Conservation (phyloP, 805 yeast genomes). For the Metschnikowia proteae region DNA sequence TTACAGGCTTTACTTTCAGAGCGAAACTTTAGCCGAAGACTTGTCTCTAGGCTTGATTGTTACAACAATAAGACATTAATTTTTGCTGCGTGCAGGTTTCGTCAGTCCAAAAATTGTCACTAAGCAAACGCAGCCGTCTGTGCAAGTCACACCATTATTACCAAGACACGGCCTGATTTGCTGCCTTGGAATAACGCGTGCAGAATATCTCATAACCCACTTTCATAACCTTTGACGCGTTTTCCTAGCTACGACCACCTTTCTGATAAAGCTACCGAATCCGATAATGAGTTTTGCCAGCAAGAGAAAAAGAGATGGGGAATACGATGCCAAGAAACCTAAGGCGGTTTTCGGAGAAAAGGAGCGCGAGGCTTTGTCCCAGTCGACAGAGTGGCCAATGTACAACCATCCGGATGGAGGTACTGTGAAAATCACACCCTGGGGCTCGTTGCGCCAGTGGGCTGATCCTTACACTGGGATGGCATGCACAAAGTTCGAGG, state of each 20-base stretch:
- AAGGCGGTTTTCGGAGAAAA: constrained; percentile 19
- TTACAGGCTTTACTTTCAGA: no score
- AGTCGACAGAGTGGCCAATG: constrained; percentile 47
- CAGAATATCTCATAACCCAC: no score
- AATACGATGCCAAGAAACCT: constrained; percentile 20
- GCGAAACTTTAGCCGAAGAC: background rate
- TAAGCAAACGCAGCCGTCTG: no score
- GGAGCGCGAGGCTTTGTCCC: constrained; percentile 15
- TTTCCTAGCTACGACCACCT: no score
- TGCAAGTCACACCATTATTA: no score
- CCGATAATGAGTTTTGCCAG: constrained; percentile 2
- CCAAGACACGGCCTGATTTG: no score
- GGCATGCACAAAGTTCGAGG: constrained; percentile 47
- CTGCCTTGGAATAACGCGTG: no score
- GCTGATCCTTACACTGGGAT: constrained; percentile 42
- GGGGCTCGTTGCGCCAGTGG: constrained; percentile 54
- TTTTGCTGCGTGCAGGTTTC: constrained; percentile 5
- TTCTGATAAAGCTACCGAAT: no score
- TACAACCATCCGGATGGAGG: constrained; percentile 64
- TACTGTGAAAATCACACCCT: constrained; percentile 55
- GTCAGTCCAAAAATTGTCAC: background rate
- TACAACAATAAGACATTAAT: background rate
- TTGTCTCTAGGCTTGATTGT: background rate
- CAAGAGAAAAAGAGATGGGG: constrained; percentile 25
- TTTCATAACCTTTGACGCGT: no score